Conservation (phyloP, 2,329 filamentous ascomycete species). For the Paraphoma sp. region DNA sequence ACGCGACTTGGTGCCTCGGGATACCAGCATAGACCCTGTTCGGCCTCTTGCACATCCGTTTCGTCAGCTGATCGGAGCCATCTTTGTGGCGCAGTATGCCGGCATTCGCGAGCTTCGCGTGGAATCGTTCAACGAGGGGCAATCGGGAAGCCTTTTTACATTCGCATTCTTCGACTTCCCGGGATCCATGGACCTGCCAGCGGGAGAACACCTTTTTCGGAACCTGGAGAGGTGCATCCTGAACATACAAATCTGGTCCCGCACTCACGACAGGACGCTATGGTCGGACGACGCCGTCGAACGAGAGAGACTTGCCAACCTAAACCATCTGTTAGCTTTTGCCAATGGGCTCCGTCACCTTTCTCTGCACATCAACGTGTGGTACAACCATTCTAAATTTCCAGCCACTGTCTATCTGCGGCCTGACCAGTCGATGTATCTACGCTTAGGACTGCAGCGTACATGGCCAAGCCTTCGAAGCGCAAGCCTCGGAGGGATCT, state of each 20-base stretch:
- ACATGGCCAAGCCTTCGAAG: slow-evolving; percentile 32
- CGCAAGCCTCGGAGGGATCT: slow-evolving; percentile 28
- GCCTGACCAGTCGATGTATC: neutral
- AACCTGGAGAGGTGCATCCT: slow-evolving; percentile 25
- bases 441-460: slow-evolving; percentile 18
- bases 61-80: slow-evolving; percentile 35
- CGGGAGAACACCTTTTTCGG: slow-evolving; percentile 28
- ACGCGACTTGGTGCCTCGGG: slow-evolving; percentile 29
- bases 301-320: slow-evolving; percentile 15
- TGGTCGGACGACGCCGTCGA: neutral
- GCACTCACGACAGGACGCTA: neutral
- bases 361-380: slow-evolving; percentile 18
- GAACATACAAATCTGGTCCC: slow-evolving; percentile 8
- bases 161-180: slow-evolving; percentile 27
- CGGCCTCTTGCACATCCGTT: slow-evolving; percentile 24
- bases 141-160: slow-evolving; percentile 17
- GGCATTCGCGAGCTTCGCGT: slow-evolving; percentile 30
- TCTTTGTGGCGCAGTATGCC: slow-evolving; percentile 25
- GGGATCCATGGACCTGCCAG: slow-evolving; percentile 16
- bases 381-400: slow-evolving; percentile 8
- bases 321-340: slow-evolving; percentile 19
- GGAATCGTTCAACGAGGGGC: neutral
- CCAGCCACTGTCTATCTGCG: neutral
- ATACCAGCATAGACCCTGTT: neutral
- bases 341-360: slow-evolving; percentile 27